Evolutionary conservation across 2,329 filamentous ascomycete genomes (phyloP), one percentile per base, ranked within the genome.

Genomic region (Colletotrichum incanum): DNA sequence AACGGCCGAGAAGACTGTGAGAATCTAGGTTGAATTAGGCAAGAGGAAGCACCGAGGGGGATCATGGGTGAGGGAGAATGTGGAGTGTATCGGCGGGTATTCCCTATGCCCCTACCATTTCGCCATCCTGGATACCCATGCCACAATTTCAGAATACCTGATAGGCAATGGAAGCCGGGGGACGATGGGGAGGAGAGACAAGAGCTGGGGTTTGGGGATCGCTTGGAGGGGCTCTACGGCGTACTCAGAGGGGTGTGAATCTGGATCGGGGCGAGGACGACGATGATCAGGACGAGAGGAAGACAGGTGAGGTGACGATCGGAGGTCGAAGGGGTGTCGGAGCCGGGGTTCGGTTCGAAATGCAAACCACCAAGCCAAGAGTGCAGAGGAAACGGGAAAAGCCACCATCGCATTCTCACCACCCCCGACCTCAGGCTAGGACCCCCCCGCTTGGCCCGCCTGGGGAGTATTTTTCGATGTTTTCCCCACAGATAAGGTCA

Each of bases 401-500:
- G 28, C 43, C 43, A 20, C 31, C n/a, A 16, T 50, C 31, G 4
- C 59, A 52, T 20, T 28, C 23, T 12, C 41, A 34, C n/a, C 47
- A 41, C 50, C 55, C 55, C 18, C 39, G 20, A 18, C 31, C 54
- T 60, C 26, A 43, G 55, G 45, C 45, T 20, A 67, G 45, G 65
- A 67, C 37, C 37, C 47, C n/a, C 28, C 52, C 31, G 28, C 63
- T 8, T 45, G n/a, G 26, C 68, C 56, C 16, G 63, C 52, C 37
- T 52, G 56, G 68, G 69, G 59, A 59, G 52, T 45, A 72, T 60
- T 65, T 72, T 72, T 72, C 69, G 65, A 69, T 64, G 69, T 60
- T 68, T 72, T 56, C 69, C 52, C 69, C 69, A 72, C 65, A 72
- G 69, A 72, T 72, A 72, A 72, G 69, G 65, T 69, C 67, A 55